These are phyloP conservation scores for Camellia lanceoleosa DNA, from an alignment of 148 eudicot genomes.

Conservation along the genomic window DNA sequence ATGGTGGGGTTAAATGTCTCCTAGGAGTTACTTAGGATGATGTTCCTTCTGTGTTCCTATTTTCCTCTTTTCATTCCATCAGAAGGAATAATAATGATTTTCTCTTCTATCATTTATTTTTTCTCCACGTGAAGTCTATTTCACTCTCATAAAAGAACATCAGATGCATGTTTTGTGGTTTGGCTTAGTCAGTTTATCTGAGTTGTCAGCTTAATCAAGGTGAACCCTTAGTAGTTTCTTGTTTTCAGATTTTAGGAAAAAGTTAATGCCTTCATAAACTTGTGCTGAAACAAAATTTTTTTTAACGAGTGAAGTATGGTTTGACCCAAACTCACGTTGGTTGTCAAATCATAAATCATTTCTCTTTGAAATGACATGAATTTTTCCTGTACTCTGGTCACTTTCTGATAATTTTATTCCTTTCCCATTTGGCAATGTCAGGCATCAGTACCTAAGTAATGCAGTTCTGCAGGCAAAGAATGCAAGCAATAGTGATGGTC, in stretches of 20 bases:
- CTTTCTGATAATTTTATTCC: constrained; percentile 17
- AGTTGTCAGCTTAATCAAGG: background rate
- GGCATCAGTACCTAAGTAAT: constrained; percentile 87
- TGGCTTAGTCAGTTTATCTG: background rate
- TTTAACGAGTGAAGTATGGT: no score
- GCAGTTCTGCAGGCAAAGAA: constrained; percentile 97
- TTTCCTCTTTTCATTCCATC: background rate
- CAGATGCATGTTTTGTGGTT: background rate
- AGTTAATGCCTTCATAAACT: background rate
- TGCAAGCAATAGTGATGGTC: constrained; percentile 50
- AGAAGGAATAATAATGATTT: constrained; percentile 3
- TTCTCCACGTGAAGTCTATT: no score
- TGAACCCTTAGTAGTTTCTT: background rate
- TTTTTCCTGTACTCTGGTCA: background rate
- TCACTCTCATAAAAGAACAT: background rate
- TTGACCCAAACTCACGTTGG: background rate
- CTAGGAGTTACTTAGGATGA: constrained; percentile 9
- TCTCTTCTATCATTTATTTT: background rate
- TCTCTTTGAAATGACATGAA: constrained; percentile 7
- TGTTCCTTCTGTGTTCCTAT: background rate
- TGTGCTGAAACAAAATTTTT: background rate
- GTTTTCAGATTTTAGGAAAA: background rate
- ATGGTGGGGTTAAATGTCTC: background rate
- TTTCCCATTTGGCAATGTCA: constrained; percentile 33
- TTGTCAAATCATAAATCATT: background rate